Percentiles rank a stretch among this genome's conserved stretches.
Evolutionary conservation across 225 moss, liverwort and hornwort species (phyloP).

Genomic region (Antitrichia curtipendula): DNA sequence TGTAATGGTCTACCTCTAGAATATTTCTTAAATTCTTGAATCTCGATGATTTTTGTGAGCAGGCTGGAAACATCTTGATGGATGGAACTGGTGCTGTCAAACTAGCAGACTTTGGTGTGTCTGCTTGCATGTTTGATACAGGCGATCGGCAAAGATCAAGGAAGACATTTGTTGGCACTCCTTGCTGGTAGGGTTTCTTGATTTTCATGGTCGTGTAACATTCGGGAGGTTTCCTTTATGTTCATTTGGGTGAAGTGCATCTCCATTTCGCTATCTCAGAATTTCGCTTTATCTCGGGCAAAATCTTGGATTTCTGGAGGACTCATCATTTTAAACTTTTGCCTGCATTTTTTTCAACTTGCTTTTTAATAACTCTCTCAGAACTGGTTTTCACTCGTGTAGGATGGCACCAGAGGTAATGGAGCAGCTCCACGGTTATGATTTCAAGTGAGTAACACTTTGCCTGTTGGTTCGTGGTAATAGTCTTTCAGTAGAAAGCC

Average conservation of each 20-base stretch:
- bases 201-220: neutral
- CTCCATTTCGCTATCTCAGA: neutral
- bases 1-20: neutral
- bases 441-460: constrained; percentile 54
- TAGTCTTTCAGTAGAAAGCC: neutral
- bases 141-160: constrained; percentile 88
- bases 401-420: constrained; percentile 99
- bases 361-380: neutral
- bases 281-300: neutral
- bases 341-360: neutral
- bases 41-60: neutral
- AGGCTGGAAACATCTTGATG: constrained; percentile 91
- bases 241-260: neutral
- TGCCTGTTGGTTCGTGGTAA: neutral
- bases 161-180: constrained; percentile 94
- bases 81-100: constrained; percentile 68
- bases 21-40: neutral
- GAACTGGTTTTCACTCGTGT: neutral
- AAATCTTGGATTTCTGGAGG: neutral
- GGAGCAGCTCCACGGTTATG: constrained; percentile 98
- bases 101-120: constrained; percentile 88
- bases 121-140: constrained; percentile 96
- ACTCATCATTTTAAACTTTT: neutral
- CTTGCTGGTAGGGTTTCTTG: constrained; percentile 57
- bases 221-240: neutral